A percentile compares a stretch with the other conserved stretches of the same genome.
Evolutionary conservation across 495 filamentous ascomycete genomes (phyloP).

Genomic region (Xylaria sp.): DNA sequence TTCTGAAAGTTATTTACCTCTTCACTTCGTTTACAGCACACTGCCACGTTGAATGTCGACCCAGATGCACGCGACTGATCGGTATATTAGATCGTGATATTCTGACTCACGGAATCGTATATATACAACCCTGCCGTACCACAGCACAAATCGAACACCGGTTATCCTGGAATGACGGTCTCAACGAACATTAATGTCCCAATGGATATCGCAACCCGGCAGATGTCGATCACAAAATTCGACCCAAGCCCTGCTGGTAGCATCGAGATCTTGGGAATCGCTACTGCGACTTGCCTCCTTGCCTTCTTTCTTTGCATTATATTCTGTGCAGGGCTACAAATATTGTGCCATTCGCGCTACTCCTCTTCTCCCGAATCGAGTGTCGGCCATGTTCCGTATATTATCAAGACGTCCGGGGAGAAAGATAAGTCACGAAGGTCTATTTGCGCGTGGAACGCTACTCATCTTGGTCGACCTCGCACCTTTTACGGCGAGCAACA

Average conservation of each 20-base stretch:
- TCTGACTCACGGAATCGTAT: not conserved
- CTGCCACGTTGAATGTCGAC: not conserved
- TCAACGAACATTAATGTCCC: not conserved
- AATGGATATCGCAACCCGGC: not conserved
- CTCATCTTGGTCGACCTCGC: not conserved
- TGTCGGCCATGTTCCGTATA: not conserved
- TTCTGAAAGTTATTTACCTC: not conserved
- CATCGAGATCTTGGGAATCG: slow-evolving; percentile 24
- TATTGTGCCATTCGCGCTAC: not conserved
- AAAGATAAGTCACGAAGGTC: not conserved
- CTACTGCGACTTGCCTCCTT: slow-evolving; percentile 22
- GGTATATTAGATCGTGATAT: not conserved
- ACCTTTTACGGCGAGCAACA: not conserved
- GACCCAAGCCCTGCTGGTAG: slow-evolving; percentile 13
- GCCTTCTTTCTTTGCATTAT: slow-evolving; percentile 19
- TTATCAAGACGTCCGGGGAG: not conserved
- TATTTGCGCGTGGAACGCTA: not conserved
- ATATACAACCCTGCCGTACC: not conserved
- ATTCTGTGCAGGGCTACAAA: slow-evolving; percentile 3
- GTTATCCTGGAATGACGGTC: not conserved
- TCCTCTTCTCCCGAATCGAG: not conserved
- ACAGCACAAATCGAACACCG: not conserved
- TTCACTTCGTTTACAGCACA: not conserved
- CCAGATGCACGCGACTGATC: not conserved
- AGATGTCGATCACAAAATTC: slow-evolving; percentile 6